A percentile compares a stretch with the other conserved stretches of the same genome.
Conservation (phyloP, 2,329 filamentous ascomycete genomes). For the Cercospora zeae-maydis region DNA sequence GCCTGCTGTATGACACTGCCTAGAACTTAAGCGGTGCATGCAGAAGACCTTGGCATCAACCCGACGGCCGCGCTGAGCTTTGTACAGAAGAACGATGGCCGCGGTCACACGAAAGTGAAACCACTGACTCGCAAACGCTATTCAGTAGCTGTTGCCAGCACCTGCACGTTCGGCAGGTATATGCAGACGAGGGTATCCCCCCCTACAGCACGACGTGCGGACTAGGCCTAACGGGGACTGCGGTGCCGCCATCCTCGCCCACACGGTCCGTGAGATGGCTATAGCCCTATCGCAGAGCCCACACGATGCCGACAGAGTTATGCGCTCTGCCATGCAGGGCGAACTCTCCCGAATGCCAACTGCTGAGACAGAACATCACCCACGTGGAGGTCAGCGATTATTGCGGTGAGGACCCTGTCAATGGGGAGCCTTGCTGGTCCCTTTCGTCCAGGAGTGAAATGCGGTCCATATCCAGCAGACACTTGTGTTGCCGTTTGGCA, state of each 20-base stretch:
- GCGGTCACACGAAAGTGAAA: neutral
- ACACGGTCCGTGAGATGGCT: neutral
- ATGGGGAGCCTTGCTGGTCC: neutral
- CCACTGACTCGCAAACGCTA: neutral
- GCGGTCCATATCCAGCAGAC: neutral
- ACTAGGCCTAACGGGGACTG: neutral
- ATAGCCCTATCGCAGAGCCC: neutral
- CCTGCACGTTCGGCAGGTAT: neutral
- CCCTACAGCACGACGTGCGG: neutral
- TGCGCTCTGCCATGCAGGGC: neutral
- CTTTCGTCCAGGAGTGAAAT: neutral
- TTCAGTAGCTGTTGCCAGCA: neutral
- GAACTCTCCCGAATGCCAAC: neutral
- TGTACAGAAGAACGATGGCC: neutral
- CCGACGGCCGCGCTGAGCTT: neutral
- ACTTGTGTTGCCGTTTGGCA: neutral
- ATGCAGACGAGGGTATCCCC: conserved; percentile 4
- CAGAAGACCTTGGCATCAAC: conserved; percentile 8
- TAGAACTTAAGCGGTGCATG: neutral
- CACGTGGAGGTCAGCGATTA: neutral
- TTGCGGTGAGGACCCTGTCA: conserved; percentile 11
- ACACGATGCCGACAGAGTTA: neutral
- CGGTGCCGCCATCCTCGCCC: neutral
- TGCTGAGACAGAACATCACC: neutral
- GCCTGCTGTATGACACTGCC: neutral